Percentiles rank a stretch among this genome's conserved stretches.
These are phyloP conservation scores for Fusarium begoniae DNA, from an alignment of 2,329 filamentous ascomycete genomes.

Conservation along the genomic window DNA sequence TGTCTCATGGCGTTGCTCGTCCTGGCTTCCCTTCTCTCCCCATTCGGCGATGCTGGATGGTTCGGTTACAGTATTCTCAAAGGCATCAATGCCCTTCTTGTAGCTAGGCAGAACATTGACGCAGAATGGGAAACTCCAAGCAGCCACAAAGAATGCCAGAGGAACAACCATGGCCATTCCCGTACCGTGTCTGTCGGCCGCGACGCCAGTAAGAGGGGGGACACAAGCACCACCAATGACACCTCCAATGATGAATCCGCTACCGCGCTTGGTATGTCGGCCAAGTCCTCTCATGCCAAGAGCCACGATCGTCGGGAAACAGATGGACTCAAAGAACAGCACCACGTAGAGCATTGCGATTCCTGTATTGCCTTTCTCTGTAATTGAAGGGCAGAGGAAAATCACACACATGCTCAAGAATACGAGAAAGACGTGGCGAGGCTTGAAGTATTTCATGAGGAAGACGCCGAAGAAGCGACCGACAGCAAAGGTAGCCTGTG, in stretches of 20 bases:
- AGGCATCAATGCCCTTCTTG: slow-evolving; percentile 68
- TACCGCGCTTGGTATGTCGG: slow-evolving; percentile 79
- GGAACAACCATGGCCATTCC: slow-evolving; percentile 74
- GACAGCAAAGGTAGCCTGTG: slow-evolving; percentile 76
- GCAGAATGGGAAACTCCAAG: slow-evolving; percentile 64
- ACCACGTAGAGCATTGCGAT: slow-evolving; percentile 73
- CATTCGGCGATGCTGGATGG: not conserved
- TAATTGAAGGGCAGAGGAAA: slow-evolving; percentile 64
- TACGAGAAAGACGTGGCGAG: slow-evolving; percentile 72
- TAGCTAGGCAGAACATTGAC: slow-evolving; percentile 76
- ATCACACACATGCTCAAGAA: slow-evolving; percentile 73
- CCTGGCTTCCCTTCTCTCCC: not conserved
- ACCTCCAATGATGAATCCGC: slow-evolving; percentile 73
- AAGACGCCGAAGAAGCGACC: slow-evolving; percentile 75
- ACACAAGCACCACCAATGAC: slow-evolving; percentile 79
- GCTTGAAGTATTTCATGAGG: slow-evolving; percentile 73
- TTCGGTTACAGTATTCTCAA: slow-evolving; percentile 25
- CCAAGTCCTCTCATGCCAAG: slow-evolving; percentile 80
- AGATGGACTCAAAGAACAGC: slow-evolving; percentile 82
- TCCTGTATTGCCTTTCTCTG: slow-evolving; percentile 55
- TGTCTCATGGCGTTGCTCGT: not conserved
- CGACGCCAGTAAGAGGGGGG: slow-evolving; percentile 75
- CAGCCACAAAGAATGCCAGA: slow-evolving; percentile 64
- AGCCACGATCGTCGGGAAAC: slow-evolving; percentile 83
- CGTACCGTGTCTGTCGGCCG: slow-evolving; percentile 69